A percentile compares a stretch with the other conserved stretches of the same genome.
Evolutionary conservation across 2,329 filamentous ascomycete species (phyloP).

Genomic region (Emmonsiellopsis sp.): DNA sequence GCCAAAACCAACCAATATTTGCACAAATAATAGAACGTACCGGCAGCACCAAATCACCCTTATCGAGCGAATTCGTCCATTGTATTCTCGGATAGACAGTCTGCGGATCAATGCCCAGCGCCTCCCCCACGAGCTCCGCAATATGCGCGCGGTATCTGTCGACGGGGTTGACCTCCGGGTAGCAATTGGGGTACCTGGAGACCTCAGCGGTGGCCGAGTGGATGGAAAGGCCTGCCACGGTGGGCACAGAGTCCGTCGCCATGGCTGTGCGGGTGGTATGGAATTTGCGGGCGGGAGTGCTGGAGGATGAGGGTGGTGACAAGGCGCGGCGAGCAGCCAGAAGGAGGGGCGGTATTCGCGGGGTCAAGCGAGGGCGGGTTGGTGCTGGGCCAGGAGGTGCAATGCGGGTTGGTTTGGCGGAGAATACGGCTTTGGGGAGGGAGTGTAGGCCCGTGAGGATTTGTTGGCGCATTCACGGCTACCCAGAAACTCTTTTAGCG

Average conservation of each 20-base stretch:
- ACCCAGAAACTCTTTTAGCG: not conserved
- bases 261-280: slow-evolving; percentile 18
- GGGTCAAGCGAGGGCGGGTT: not conserved
- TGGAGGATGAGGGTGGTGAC: slow-evolving; percentile 5
- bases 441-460: slow-evolving; percentile 3
- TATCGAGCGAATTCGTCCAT: slow-evolving; percentile 39
- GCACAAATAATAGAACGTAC: slow-evolving; percentile 20
- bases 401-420: not conserved
- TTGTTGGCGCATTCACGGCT: slow-evolving; percentile 10
- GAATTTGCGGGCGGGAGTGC: not conserved
- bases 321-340: slow-evolving; percentile 4
- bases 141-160: slow-evolving; percentile 40
- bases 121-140: slow-evolving; percentile 31
- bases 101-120: slow-evolving; percentile 29
- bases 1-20: not conserved
- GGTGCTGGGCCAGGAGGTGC: not conserved
- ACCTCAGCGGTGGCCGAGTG: slow-evolving; percentile 28
- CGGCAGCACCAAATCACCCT: slow-evolving; percentile 37
- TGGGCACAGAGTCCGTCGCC: slow-evolving; percentile 26
- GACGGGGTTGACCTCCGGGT: slow-evolving; percentile 37
- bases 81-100: slow-evolving; percentile 32
- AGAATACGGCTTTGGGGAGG: slow-evolving; percentile 1
- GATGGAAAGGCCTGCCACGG: slow-evolving; percentile 31
- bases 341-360: slow-evolving; percentile 7
- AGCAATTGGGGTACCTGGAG: slow-evolving; percentile 34